Base-by-base conservation (phyloP, 179 eudicot species). In the Drosera spatulata region DNA sequence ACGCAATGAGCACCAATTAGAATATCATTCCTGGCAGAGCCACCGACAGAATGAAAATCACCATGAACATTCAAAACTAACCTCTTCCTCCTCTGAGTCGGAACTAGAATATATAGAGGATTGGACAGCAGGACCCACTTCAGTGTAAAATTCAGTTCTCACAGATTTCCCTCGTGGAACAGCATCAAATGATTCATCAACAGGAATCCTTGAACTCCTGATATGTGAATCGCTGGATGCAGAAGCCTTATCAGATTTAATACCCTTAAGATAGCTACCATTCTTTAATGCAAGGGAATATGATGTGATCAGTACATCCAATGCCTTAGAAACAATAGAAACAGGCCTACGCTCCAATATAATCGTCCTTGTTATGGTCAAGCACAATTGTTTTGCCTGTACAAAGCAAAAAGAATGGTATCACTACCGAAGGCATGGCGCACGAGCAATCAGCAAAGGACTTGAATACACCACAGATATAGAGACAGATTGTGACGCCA, bases 351-450 rank as follows among this genome's bases (percentile, higher is more conserved):
- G 75, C 74, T 93, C 99, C 51, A 89, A 71, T 55, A 93, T 81
- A 45, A 77, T 61, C 45, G 90, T 75, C 58, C 85, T 81, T 55
- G 68, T 76, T 63, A 93, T 72, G 40, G 74, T 72, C 80, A 93
- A 66, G 73, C 94, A 82, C 55, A 89, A 68, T 50, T 77, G 80
- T 74, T 93, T 93, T 56, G 97, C 99, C 99, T 93, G 88, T 61
- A 81, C 64, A 58, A 46, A 46, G 39, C 33, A 63, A 66, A 68
- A 61, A n/a, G 37, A 10, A 38, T 11, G 15, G 10, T 47, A 59
- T 42, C 53, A 33, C 7, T 55, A 39, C 54, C 2, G 56, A 38
- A 38, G 53, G 5, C 38, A 22, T 22, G 33, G 33, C 33, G 33
- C 33, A 22, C 33, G 1, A 22, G 33, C 33, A 22, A 22, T 22